Percentiles rank a stretch among this genome's conserved stretches.
phyloP scores from a whole-genome alignment of 2,329 filamentous ascomycete species.

The Calonectria pteridis region DNA sequence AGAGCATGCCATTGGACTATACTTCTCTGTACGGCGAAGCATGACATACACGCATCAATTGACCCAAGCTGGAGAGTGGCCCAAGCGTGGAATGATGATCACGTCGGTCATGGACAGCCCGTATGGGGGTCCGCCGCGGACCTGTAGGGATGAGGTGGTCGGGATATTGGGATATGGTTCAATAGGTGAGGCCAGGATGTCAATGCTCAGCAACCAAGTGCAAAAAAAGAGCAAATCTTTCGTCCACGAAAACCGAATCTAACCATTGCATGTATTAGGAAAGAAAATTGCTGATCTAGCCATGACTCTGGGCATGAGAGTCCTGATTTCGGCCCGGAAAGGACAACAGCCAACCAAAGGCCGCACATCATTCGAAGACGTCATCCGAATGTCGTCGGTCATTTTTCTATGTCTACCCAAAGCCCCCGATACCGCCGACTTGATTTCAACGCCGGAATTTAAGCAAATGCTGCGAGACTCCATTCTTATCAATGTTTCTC shows the following conservation, averaged over 20 bases:
- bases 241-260: neutral
- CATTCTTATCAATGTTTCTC: conserved; percentile 9
- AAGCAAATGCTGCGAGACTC: neutral
- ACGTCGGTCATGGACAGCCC: neutral
- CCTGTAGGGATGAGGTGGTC: conserved; percentile 5
- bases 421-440: neutral
- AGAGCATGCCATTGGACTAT: conserved; percentile 11
- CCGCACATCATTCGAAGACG: conserved; percentile 3
- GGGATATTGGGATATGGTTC: conserved; percentile 11
- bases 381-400: conserved; percentile 3
- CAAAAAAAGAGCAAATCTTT: neutral
- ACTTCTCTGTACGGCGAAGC: conserved; percentile 5
- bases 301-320: conserved; percentile 3
- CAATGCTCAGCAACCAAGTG: neutral
- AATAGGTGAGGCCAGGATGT: neutral
- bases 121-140: neutral
- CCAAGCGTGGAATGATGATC: neutral
- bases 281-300: neutral
- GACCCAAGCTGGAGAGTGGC: conserved; percentile 9
- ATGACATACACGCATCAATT: neutral
- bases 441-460: conserved; percentile 6
- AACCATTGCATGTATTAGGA: neutral
- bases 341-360: neutral
- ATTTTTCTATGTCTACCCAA: conserved; percentile 5
- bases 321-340: neutral